Evolutionary conservation across 352 stramenopile genomes (phyloP).

Genomic region (Phytophthora tentaculata): DNA sequence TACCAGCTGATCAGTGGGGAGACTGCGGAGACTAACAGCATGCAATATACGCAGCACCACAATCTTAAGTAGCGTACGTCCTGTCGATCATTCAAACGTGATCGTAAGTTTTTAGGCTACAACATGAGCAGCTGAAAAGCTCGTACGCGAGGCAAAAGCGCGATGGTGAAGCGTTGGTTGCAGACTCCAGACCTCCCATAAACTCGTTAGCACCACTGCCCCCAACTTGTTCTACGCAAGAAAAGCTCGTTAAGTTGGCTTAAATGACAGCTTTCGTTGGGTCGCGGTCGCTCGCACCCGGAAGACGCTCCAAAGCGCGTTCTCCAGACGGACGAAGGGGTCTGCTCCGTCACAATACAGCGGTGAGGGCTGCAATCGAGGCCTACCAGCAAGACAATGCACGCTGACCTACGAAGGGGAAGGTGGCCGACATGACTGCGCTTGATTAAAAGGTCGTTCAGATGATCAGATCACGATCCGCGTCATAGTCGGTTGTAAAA

Average conservation of each 20-base stretch:
- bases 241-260: too few species aligned
- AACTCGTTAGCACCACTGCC: conserved; percentile 3
- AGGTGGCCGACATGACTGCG: conserved; percentile 33
- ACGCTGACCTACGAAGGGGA: conserved; percentile 45
- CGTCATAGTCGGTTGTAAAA: conserved; percentile 15
- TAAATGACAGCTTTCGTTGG: too few species aligned
- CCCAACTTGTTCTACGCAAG: conserved; percentile 1
- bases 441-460: background rate
- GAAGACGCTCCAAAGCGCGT: conserved; percentile 39
- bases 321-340: conserved; percentile 32
- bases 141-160: conserved; percentile 25
- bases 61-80: conserved; percentile 17
- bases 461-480: background rate
- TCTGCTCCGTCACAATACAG: conserved; percentile 21
- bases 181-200: conserved; percentile 38
- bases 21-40: background rate
- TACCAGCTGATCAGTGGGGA: conserved; percentile 31
- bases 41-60: conserved; percentile 19
- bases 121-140: background rate
- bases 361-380: background rate
- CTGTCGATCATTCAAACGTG: conserved; percentile 3
- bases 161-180: conserved; percentile 21
- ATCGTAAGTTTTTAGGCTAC: background rate
- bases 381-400: background rate
- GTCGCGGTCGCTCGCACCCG: too few species aligned